Conservation (phyloP, 2,329 filamentous ascomycete species). For the Fusarium mexicanum region DNA sequence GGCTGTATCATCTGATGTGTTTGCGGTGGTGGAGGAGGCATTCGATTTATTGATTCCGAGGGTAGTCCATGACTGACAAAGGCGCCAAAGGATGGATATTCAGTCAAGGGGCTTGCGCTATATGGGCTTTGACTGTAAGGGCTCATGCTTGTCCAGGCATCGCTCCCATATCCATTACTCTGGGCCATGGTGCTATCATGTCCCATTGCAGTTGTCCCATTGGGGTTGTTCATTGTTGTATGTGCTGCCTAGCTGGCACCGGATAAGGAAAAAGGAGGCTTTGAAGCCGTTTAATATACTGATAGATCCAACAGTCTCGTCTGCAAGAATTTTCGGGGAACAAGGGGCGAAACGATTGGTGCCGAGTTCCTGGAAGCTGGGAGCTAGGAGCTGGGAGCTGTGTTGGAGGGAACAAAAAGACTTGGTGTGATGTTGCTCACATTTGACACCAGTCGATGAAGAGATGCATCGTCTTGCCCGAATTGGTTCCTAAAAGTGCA, state of each 20-base stretch:
- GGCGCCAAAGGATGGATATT: constrained; percentile 66
- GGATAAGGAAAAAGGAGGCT: constrained; percentile 6
- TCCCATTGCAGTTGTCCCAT: constrained; percentile 46
- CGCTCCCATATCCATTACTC: constrained; percentile 49
- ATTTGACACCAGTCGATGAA: constrained; percentile 31
- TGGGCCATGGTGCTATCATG: constrained; percentile 47
- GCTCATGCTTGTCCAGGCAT: constrained; percentile 66
- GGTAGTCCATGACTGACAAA: constrained; percentile 66
- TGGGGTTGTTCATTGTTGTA: constrained; percentile 48
- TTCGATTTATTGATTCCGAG: constrained; percentile 60
- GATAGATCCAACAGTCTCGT: neutral
- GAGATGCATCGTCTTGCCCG: constrained; percentile 40
- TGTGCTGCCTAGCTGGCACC: constrained; percentile 32
- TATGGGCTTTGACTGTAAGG: constrained; percentile 71
- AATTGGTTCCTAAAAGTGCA: constrained; percentile 31
- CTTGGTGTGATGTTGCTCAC: constrained; percentile 40
- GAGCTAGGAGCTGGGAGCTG: constrained; percentile 11
- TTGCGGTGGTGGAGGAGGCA: constrained; percentile 65
- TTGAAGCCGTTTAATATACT: neutral
- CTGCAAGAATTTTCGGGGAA: neutral
- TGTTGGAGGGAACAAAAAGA: constrained; percentile 7
- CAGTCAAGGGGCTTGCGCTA: constrained; percentile 65
- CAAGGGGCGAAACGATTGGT: constrained; percentile 12
- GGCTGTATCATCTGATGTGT: constrained; percentile 48
- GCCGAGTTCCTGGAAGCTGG: constrained; percentile 5